phyloP scores from a whole-genome alignment of 1,139 yeast genomes.

The Wickerhamomyces sp. region DNA sequence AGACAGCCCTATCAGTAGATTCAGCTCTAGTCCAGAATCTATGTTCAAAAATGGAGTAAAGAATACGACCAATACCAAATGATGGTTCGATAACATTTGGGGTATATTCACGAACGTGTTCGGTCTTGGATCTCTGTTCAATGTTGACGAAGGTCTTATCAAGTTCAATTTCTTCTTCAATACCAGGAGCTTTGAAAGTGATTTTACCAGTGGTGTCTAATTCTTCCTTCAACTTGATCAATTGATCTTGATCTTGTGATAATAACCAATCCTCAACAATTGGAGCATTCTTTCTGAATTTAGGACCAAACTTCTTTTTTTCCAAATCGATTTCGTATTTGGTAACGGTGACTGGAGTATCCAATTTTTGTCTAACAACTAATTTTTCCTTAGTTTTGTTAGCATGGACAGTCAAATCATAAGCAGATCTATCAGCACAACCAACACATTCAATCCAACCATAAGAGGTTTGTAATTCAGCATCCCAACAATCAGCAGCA shows the following conservation, averaged over 20 bases:
- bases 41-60: conserved; percentile 92
- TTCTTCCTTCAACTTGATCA: conserved; percentile 71
- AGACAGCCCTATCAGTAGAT: conserved; percentile 83
- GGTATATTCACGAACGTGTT: conserved; percentile 90
- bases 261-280: conserved; percentile 77
- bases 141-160: conserved; percentile 69
- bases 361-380: conserved; percentile 86
- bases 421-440: conserved; percentile 99
- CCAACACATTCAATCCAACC: conserved; percentile 99
- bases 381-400: conserved; percentile 93
- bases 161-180: conserved; percentile 62
- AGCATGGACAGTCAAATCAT: conserved; percentile 92
- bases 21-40: conserved; percentile 93
- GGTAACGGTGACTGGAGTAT: conserved; percentile 79
- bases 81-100: conserved; percentile 99
- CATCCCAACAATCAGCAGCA: conserved; percentile 99
- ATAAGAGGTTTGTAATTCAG: conserved; percentile 89
- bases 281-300: conserved; percentile 95
- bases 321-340: conserved; percentile 78
- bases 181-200: conserved; percentile 53
- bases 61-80: conserved; percentile 97
- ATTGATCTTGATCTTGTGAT: conserved; percentile 78
- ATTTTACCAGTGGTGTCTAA: conserved; percentile 60
- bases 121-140: conserved; percentile 73
- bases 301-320: conserved; percentile 96